Conservation (phyloP, 2,329 filamentous ascomycete species). For the Xylariaceae sp. region DNA sequence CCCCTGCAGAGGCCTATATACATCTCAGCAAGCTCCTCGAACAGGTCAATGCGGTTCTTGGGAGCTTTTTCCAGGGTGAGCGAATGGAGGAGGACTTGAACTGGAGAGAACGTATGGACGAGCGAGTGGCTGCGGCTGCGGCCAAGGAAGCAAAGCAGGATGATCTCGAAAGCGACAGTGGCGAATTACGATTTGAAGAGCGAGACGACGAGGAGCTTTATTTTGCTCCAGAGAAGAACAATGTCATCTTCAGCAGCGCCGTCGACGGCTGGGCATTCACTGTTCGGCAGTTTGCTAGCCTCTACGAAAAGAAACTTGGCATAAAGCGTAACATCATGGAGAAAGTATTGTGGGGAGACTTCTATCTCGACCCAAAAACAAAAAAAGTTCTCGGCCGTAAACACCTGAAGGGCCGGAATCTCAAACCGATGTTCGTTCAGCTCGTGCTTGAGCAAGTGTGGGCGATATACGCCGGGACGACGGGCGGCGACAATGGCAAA, state of each 20-base stretch:
- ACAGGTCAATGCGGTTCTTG: conserved; percentile 94
- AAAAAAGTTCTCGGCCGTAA: conserved; percentile 88
- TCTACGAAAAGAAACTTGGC: conserved; percentile 96
- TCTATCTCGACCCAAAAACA: conserved; percentile 93
- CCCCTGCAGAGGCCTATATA: conserved; percentile 78
- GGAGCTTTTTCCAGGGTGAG: conserved; percentile 96
- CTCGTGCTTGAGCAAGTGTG: conserved; percentile 93
- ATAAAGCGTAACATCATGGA: conserved; percentile 86
- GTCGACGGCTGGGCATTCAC: conserved; percentile 99
- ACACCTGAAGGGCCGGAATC: conserved; percentile 82
- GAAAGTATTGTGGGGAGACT: conserved; percentile 95
- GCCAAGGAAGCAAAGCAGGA: conserved; percentile 52
- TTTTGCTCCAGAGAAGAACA: conserved; percentile 96
- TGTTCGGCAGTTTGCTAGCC: conserved; percentile 82
- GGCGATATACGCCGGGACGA: conserved; percentile 91
- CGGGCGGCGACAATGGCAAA: conserved; percentile 74
- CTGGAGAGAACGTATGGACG: conserved; percentile 91
- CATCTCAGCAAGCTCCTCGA: conserved; percentile 88
- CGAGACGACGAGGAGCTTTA: conserved; percentile 95
- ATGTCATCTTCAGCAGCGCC: conserved; percentile 97
- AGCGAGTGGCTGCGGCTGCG: conserved; percentile 69
- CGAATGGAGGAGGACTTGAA: conserved; percentile 97
- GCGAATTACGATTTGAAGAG: conserved; percentile 74
- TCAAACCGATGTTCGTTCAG: conserved; percentile 98
- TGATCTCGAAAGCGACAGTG: conserved; percentile 49